phyloP scores from a whole-genome alignment of 2,329 filamentous ascomycete species.

The Waltergamsia citrina region DNA sequence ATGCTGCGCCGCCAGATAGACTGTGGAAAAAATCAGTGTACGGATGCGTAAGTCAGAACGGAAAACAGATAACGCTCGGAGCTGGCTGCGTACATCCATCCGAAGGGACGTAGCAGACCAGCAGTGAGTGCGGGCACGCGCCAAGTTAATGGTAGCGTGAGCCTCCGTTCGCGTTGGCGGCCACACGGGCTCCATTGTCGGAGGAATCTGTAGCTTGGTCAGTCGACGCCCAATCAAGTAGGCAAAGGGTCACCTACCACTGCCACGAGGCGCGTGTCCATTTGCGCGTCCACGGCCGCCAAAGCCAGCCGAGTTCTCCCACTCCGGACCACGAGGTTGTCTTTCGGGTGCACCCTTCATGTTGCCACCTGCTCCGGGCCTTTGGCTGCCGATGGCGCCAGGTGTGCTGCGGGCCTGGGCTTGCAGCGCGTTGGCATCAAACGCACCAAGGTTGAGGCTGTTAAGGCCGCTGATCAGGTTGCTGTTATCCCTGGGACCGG shows the following conservation, averaged over 20 bases:
- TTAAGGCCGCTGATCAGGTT: constrained; percentile 37
- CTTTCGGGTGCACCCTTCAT: constrained; percentile 44
- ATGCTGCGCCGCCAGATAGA: background rate
- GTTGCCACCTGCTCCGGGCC: constrained; percentile 39
- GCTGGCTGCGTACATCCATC: background rate
- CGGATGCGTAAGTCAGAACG: background rate
- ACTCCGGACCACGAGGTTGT: constrained; percentile 55
- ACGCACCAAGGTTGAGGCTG: constrained; percentile 41
- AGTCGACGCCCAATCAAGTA: background rate
- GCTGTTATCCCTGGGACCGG: constrained; percentile 27
- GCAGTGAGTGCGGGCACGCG: no score
- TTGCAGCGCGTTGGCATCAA: constrained; percentile 32
- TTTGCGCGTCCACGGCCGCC: constrained; percentile 42
- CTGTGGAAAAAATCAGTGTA: background rate
- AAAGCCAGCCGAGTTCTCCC: constrained; percentile 47
- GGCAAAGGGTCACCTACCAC: constrained; percentile 36
- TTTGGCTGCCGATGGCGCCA: constrained; percentile 57
- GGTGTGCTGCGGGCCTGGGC: constrained; percentile 35
- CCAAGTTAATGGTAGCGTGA: constrained; percentile 25
- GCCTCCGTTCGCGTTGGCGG: constrained; percentile 20
- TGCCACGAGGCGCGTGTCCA: constrained; percentile 52
- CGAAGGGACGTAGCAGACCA: no score
- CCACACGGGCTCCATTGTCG: constrained; percentile 29
- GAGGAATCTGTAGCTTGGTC: constrained; percentile 25
- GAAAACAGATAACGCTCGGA: background rate